phyloP scores from a whole-genome alignment of 1,284 basidiomycete species.

The Trametes versicolor region DNA sequence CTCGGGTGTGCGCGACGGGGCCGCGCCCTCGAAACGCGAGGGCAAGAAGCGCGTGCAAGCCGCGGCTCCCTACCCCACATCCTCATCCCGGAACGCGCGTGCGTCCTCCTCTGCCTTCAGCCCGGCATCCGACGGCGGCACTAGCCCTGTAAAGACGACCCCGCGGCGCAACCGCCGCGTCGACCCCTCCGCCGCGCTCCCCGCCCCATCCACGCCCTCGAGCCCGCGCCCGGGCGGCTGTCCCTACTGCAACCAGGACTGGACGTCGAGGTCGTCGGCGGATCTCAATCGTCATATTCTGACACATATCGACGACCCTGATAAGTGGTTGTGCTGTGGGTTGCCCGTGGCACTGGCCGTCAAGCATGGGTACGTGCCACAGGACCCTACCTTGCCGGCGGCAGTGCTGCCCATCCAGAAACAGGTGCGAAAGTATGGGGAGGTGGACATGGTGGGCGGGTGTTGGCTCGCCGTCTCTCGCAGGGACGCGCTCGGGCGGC shows the following conservation, averaged over 20 bases:
- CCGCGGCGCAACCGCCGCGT: slow-evolving; percentile 15
- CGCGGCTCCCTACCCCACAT: slow-evolving; percentile 11
- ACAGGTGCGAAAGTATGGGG: slow-evolving; percentile 41
- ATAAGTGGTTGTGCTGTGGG: slow-evolving; percentile 35
- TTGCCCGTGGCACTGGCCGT: slow-evolving; percentile 22
- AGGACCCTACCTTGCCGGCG: too few relatives aligned
- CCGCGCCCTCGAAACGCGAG: slow-evolving; percentile 1
- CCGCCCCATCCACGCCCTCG: not conserved
- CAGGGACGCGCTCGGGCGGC: slow-evolving; percentile 64
- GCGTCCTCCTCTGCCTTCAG: not conserved
- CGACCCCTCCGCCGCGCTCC: not conserved
- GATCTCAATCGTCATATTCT: slow-evolving; percentile 35
- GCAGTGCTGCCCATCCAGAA: not conserved
- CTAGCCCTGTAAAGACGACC: not conserved
- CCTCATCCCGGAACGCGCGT: not conserved
- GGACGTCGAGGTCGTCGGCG: too few relatives aligned
- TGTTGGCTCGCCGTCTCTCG: slow-evolving; percentile 64
- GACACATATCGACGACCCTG: slow-evolving; percentile 25
- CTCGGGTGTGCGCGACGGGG: not conserved
- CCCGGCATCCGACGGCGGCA: not conserved
- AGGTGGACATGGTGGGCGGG: slow-evolving; percentile 55
- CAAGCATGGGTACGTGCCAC: slow-evolving; percentile 33
- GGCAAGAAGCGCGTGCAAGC: not conserved
- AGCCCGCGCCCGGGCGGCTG: not conserved
- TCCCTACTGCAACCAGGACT: slow-evolving; percentile 26